Percentiles rank a stretch among this genome's conserved stretches.
These are phyloP conservation scores for Mycena haematopus DNA, from an alignment of 768 basidiomycete genomes.

Conservation along the genomic window DNA sequence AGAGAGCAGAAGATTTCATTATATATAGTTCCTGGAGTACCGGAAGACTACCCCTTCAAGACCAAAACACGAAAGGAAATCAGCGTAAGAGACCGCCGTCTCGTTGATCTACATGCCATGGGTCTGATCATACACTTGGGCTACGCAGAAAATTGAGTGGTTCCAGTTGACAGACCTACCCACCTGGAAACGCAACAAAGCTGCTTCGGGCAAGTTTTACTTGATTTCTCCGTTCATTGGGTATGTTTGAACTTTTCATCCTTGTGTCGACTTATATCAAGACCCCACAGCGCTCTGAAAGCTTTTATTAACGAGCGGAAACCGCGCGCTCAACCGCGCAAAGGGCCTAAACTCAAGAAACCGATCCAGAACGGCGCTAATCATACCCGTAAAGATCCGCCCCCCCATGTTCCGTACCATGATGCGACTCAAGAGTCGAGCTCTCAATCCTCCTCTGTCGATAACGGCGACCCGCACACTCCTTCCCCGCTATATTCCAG, in stretches of 20 bases:
- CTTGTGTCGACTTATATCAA: constrained; percentile 8
- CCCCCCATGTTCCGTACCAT: constrained; percentile 34
- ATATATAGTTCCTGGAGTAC: constrained; percentile 87
- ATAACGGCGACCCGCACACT: constrained; percentile 66
- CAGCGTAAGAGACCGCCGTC: constrained; percentile 64
- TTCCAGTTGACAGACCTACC: constrained; percentile 89
- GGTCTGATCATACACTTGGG: constrained; percentile 25
- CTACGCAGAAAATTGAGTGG: constrained; percentile 91
- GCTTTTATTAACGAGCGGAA: constrained; percentile 70
- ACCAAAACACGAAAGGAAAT: constrained; percentile 98
- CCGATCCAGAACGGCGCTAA: constrained; percentile 30
- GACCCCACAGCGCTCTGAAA: constrained; percentile 59
- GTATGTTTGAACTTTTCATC: constrained; percentile 48
- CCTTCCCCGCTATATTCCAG: constrained; percentile 65
- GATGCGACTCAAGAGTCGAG: constrained; percentile 65
- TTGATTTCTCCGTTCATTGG: constrained; percentile 93
- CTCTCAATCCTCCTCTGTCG: constrained; percentile 67
- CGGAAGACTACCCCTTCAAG: constrained; percentile 88
- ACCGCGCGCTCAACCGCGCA: constrained; percentile 54
- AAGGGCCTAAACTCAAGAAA: constrained; percentile 39
- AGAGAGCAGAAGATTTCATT: constrained; percentile 91
- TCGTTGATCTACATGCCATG: constrained; percentile 20
- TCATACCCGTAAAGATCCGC: constrained; percentile 26
- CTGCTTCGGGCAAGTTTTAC: constrained; percentile 84
- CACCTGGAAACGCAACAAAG: constrained; percentile 86